Evolutionary conservation across 2,329 filamentous ascomycete species (phyloP).

Genomic region (Hypoxylon sp.): DNA sequence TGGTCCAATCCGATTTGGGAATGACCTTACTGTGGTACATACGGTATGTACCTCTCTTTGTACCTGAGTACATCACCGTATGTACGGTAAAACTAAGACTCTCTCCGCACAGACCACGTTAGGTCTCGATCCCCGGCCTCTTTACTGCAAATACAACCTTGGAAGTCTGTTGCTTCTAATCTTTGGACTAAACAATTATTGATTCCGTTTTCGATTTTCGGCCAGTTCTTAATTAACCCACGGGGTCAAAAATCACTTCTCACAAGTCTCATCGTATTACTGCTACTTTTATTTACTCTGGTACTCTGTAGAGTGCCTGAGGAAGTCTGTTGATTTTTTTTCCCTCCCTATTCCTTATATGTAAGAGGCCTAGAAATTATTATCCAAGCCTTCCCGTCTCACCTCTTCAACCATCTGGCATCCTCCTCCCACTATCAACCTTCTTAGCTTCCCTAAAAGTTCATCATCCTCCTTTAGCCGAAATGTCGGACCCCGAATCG

Average conservation of each 20-base stretch:
- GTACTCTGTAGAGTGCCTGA: neutral
- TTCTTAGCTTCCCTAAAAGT: neutral
- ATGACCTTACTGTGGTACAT: no score
- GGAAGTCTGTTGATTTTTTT: conserved; percentile 1
- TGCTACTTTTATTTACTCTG: neutral
- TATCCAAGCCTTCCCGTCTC: conserved; percentile 9
- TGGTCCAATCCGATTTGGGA: no score
- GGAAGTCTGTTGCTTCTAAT: neutral
- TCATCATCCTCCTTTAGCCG: neutral
- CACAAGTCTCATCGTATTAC: neutral
- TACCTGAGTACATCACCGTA: no score
- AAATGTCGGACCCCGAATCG: conserved; percentile 65
- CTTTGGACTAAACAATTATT: neutral
- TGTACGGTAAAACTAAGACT: no score
- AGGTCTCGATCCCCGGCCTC: neutral
- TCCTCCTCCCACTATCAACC: neutral
- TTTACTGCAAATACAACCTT: neutral
- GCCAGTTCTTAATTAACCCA: neutral
- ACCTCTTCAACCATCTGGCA: conserved; percentile 2
- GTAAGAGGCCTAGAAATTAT: conserved; percentile 1
- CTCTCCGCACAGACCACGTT: neutral
- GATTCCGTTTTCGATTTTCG: neutral
- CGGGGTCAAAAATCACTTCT: neutral
- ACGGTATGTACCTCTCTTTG: no score
- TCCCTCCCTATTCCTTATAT: conserved; percentile 18